These are phyloP conservation scores for Onygenales sp. DNA, from an alignment of 2,329 filamentous ascomycete species.

Conservation along the genomic window DNA sequence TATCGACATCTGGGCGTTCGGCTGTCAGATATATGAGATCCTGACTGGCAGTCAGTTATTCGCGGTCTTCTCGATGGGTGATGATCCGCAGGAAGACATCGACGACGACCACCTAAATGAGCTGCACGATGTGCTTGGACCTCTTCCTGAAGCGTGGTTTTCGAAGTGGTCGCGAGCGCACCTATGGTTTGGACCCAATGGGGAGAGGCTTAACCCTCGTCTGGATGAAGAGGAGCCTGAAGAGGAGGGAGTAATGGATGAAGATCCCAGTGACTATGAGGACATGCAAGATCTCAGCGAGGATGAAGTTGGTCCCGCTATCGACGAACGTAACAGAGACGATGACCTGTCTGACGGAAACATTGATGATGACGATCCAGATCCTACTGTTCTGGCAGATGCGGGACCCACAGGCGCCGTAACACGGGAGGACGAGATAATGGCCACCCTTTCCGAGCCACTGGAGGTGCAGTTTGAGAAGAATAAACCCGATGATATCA, in stretches of 20 bases:
- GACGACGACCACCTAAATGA: conserved; percentile 16
- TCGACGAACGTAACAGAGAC: not conserved
- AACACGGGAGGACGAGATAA: not conserved
- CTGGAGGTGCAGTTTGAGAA: conserved; percentile 13
- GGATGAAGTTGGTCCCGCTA: not conserved
- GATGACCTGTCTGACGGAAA: not conserved
- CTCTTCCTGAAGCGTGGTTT: conserved; percentile 15
- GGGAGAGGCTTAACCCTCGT: conserved; percentile 10
- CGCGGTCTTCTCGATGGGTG: conserved; percentile 8
- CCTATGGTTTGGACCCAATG: conserved; percentile 11
- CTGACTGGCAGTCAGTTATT: conserved; percentile 14
- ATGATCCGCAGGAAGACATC: conserved; percentile 10
- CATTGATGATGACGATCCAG: not conserved
- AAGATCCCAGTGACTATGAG: not conserved
- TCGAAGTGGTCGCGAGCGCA: conserved; percentile 13
- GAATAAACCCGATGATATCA: conserved; percentile 13
- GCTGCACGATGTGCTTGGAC: conserved; percentile 14
- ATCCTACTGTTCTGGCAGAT: not conserved
- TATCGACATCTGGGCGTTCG: conserved; percentile 24
- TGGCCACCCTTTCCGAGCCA: conserved; percentile 5
- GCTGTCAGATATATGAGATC: conserved; percentile 17
- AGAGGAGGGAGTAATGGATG: not conserved
- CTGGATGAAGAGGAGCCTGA: not conserved
- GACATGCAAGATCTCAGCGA: not conserved
- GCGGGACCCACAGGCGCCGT: not conserved